phyloP scores from a whole-genome alignment of 2,329 filamentous ascomycete genomes.

The Emericellopsis cladophorae region DNA sequence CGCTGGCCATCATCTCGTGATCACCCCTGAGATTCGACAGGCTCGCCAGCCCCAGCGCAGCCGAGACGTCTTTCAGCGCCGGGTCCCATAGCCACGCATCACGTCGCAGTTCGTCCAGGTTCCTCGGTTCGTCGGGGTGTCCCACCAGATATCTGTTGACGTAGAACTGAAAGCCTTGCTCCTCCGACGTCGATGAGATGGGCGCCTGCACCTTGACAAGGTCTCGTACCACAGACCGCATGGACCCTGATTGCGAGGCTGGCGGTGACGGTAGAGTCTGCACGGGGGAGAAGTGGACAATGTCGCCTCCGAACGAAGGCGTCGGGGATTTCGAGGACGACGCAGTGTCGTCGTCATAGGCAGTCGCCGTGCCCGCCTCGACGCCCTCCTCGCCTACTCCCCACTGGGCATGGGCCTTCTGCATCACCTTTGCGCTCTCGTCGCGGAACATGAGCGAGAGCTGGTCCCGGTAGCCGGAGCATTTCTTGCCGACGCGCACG shows the following conservation, averaged over 20 bases:
- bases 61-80: constrained; percentile 33
- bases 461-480: constrained; percentile 52
- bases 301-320: not conserved
- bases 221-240: not conserved
- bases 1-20: constrained; percentile 27
- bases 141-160: constrained; percentile 36
- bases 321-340: constrained; percentile 8
- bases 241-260: not conserved
- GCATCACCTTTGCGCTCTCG: constrained; percentile 49
- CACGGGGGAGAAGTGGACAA: too few species aligned
- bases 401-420: constrained; percentile 43
- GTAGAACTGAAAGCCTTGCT: constrained; percentile 38
- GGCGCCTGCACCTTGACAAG: constrained; percentile 8
- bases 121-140: constrained; percentile 34
- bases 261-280: constrained; percentile 1
- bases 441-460: constrained; percentile 54
- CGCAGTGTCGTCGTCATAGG: constrained; percentile 9
- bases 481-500: constrained; percentile 43
- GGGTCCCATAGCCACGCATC: constrained; percentile 23
- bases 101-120: constrained; percentile 20
- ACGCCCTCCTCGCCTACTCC: constrained; percentile 15
- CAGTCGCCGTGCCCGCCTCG: not conserved
- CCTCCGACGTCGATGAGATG: constrained; percentile 28
- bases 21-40: constrained; percentile 40
- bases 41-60: constrained; percentile 45